Conservation (phyloP, 768 basidiomycete species). For the Calocybe cyanea region DNA sequence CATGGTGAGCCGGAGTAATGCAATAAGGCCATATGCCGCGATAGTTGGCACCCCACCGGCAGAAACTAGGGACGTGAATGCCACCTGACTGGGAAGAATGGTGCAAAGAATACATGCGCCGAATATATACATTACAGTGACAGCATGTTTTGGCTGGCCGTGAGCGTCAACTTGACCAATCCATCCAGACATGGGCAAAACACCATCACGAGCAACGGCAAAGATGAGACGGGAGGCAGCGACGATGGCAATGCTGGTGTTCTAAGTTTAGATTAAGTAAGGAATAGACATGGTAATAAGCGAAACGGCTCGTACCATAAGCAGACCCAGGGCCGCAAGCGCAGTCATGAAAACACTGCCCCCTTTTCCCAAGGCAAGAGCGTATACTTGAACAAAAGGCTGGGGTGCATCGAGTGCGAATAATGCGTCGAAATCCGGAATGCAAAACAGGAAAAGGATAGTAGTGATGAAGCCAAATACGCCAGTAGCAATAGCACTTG, state of each 20-base stretch:
- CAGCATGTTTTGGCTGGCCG: conserved; percentile 80
- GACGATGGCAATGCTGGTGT: conserved; percentile 83
- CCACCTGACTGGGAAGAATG: conserved; percentile 86
- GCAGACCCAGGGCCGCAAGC: conserved; percentile 79
- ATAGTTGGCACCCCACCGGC: conserved; percentile 86
- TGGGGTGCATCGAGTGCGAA: conserved; percentile 82
- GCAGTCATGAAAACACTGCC: conserved; percentile 85
- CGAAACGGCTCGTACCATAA: conserved; percentile 54
- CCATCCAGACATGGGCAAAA: conserved; percentile 81
- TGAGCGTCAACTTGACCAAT: conserved; percentile 67
- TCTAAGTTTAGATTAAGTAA: conserved; percentile 37
- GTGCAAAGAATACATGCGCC: conserved; percentile 76
- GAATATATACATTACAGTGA: conserved; percentile 83
- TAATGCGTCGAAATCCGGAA: conserved; percentile 70
- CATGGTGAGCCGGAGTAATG: conserved; percentile 68
- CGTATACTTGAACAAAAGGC: conserved; percentile 88
- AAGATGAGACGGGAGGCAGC: conserved; percentile 87
- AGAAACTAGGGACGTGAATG: conserved; percentile 87
- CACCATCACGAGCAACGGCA: conserved; percentile 93
- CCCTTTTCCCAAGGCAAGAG: conserved; percentile 74
- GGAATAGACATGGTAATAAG: neutral
- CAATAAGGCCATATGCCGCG: conserved; percentile 83
- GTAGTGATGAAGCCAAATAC: conserved; percentile 74
- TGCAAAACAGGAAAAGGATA: conserved; percentile 82
- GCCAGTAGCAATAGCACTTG: conserved; percentile 74